Conservation (phyloP, 352 stramenopile species). For the Globisporangium cederbergense region DNA sequence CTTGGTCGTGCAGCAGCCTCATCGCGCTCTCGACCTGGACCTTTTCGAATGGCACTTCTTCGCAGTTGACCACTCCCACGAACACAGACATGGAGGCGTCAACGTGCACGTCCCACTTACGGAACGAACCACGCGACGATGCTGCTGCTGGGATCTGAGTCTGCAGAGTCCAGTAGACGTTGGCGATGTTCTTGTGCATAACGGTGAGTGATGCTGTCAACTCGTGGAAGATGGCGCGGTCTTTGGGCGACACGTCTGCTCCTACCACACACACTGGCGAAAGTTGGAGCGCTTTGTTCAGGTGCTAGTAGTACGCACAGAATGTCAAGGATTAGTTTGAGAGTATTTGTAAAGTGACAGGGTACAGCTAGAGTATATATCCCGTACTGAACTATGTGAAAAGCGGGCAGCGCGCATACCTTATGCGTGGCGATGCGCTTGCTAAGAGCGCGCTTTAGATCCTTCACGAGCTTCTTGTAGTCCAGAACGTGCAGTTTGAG, state of each 20-base stretch:
- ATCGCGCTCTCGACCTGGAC: neutral
- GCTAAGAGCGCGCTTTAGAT: neutral
- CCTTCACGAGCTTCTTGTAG: neutral
- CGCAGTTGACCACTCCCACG: neutral
- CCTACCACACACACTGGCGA: no score
- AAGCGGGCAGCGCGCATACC: no score
- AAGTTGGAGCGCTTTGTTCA: neutral
- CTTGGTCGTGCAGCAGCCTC: neutral
- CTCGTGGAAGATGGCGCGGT: neutral
- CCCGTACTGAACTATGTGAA: neutral
- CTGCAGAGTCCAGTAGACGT: neutral
- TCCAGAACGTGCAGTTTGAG: neutral
- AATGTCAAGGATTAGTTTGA: no score
- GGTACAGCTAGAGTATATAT: neutral
- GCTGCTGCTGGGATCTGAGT: neutral
- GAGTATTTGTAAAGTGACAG: no score
- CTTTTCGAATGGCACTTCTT: constrained; percentile 7
- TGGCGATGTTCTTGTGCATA: neutral
- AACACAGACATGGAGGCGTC: neutral
- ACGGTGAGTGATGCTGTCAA: neutral
- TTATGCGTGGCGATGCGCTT: neutral
- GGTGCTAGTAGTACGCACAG: neutral
- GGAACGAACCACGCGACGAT: no score
- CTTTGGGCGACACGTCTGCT: no score
- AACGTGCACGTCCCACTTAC: neutral